Evolutionary conservation across 176 grass and related monocot species (phyloP).

Genomic region (Neostapfia colusana): DNA sequence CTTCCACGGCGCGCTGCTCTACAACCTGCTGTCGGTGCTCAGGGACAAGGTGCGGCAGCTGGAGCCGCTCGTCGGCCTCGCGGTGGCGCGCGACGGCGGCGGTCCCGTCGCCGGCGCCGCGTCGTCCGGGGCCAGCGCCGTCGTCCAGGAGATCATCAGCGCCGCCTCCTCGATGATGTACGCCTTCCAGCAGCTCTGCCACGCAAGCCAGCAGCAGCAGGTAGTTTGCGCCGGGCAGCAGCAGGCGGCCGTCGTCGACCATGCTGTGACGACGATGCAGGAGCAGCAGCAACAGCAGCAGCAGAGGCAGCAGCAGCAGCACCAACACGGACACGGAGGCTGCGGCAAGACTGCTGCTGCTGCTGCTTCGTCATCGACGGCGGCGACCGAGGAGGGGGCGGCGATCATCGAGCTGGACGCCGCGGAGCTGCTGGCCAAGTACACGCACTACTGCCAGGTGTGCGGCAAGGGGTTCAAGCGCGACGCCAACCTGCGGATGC

Average conservation of each 20-base stretch:
- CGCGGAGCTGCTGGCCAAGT: constrained; percentile 79
- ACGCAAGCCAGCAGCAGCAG: not conserved
- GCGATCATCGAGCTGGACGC: constrained; percentile 82
- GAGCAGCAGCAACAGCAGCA: not conserved
- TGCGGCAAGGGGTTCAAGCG: constrained; percentile 99
- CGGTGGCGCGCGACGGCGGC: constrained; percentile 31
- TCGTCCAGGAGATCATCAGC: constrained; percentile 72
- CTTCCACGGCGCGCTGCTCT: constrained; percentile 54
- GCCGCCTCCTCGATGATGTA: constrained; percentile 81
- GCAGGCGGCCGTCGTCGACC: not conserved
- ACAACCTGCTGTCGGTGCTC: constrained; percentile 59
- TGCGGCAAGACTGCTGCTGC: not conserved
- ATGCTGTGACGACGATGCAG: not conserved
- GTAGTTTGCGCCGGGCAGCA: not conserved
- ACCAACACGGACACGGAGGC: too few species aligned
- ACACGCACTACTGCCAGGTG: constrained; percentile 88
- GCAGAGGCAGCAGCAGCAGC: not conserved
- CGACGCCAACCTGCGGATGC: constrained; percentile 96
- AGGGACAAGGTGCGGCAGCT: constrained; percentile 83
- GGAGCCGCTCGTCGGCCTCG: constrained; percentile 61
- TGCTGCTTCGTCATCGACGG: not conserved
- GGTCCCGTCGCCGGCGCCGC: not conserved
- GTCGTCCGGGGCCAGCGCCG: constrained; percentile 44
- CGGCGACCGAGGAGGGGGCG: not conserved
- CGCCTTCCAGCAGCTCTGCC: constrained; percentile 54